Percentiles rank a stretch among this genome's conserved stretches.
Conservation (phyloP, 495 filamentous ascomycete genomes). For the Talaromyces borbonicus region DNA sequence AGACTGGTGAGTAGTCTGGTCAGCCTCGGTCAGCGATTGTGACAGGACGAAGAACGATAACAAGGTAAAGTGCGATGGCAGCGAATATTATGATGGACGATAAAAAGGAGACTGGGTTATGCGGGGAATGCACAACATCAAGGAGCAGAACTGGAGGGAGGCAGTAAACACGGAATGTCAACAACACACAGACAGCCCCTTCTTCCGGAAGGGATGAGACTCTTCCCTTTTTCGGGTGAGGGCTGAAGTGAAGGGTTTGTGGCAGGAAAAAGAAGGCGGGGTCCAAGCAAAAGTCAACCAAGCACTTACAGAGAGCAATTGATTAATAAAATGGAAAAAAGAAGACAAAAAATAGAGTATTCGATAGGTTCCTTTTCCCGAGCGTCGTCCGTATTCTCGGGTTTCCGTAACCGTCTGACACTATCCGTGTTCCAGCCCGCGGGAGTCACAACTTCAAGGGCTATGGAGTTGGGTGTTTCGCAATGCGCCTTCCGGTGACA, state of each 20-base stretch:
- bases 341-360: no score
- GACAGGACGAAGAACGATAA: neutral
- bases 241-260: no score
- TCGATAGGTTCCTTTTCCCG: no score
- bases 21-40: neutral
- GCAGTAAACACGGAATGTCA: conserved; percentile 9
- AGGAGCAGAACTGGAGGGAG: neutral
- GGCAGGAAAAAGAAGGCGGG: neutral
- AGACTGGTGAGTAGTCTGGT: no score
- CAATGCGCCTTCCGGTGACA: neutral
- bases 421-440: conserved; percentile 3
- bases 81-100: neutral
- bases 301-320: neutral
- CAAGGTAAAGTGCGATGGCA: neutral
- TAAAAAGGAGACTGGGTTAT: conserved; percentile 5
- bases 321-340: no score
- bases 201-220: conserved; percentile 3
- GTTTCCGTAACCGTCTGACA: conserved; percentile 1
- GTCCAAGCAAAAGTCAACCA: neutral
- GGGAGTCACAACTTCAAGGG: conserved; percentile 4
- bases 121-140: conserved; percentile 6
- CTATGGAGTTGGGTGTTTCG: conserved; percentile 2
- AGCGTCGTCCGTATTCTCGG: neutral
- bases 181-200: conserved; percentile 7
- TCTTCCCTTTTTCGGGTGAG: neutral